Evolutionary conservation across 1,139 yeast species (phyloP).

Genomic region (Suhomyces bribrorum): DNA sequence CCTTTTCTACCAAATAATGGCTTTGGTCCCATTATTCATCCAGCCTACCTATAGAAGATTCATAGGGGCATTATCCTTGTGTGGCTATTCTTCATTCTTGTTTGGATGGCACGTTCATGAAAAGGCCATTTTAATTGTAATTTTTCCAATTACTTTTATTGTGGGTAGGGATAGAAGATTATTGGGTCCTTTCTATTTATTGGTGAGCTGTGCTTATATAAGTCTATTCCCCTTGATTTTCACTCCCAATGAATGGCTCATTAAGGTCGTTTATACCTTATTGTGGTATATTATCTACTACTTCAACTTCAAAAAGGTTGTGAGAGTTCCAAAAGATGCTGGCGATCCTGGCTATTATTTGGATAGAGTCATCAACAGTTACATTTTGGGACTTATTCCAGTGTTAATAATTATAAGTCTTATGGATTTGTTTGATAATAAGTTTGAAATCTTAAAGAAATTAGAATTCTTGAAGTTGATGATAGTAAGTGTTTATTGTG

Average conservation of each 20-base stretch:
- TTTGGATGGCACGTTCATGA: constrained; percentile 99
- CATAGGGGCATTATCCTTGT: constrained; percentile 79
- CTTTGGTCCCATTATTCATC: constrained; percentile 71
- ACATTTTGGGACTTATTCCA: constrained; percentile 67
- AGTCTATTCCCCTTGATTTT: constrained; percentile 86
- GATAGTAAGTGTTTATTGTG: constrained; percentile 83
- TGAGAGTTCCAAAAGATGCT: constrained; percentile 53
- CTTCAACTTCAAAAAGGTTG: constrained; percentile 68
- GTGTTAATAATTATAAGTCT: constrained; percentile 57
- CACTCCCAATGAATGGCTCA: constrained; percentile 75
- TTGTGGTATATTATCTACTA: constrained; percentile 84
- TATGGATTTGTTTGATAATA: constrained; percentile 57
- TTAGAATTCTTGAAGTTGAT: constrained; percentile 77
- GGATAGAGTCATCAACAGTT: constrained; percentile 70
- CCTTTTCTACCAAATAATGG: constrained; percentile 74
- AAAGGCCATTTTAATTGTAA: constrained; percentile 85
- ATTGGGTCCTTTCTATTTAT: constrained; percentile 62
- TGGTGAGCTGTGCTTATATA: constrained; percentile 81
- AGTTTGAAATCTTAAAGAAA: constrained; percentile 48
- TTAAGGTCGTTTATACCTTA: constrained; percentile 76
- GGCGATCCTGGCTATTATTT: constrained; percentile 51
- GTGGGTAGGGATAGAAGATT: constrained; percentile 72
- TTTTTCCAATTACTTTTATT: constrained; percentile 85
- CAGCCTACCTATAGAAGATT: constrained; percentile 79
- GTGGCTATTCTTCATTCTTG: constrained; percentile 87